Base-by-base conservation (phyloP, 2,329 filamentous ascomycete genomes). In the Chalara sp. region DNA sequence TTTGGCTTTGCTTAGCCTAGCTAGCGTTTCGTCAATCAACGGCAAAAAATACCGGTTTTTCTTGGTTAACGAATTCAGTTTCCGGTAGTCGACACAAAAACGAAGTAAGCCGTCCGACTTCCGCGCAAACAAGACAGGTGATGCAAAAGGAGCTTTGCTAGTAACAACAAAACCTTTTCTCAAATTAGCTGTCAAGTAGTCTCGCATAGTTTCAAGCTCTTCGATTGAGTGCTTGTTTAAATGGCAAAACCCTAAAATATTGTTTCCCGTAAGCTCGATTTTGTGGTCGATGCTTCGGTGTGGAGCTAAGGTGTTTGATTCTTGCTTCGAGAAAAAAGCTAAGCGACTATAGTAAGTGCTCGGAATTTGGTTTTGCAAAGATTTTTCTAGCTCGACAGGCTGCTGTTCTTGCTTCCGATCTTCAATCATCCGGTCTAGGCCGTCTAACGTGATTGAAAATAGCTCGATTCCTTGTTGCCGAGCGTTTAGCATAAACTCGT, bases 21-120 rank as follows among this genome's bases (percentile, higher is more conserved):
- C 37, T 8, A 47, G 29, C 3, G 31, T 51, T 30, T 50, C 30
- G 13, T 50, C n/a, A 33, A 51, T 47, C 35, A 39, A 21, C 21
- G 21, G 21, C 21, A 21, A 21, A 21, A 21, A 3, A 21, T 21
- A 21, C 21, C 21, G 21, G 21, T 21, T 21, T 3, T 21, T 21
- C 21, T 21, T 21, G 3, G 21, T 21, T 21, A 21, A 21, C 21
- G 21, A 21, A 21, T 21, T 21, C 21, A 21, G 21, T 21, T 21
- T 21, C 21, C 21, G 21, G 21, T 21, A 21, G 21, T 21, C 21
- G 21, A 21, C 21, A 21, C 21, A 21, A 21, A 21, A 21, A 21
- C 21, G 21, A 21, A 21, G 21, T 21, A 21, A 21, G 21, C 21
- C 21, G 21, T 21, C 21, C 21, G 21, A 21, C 21, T 39, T 39